Evolutionary conservation across 129 eudicot genomes (phyloP).

Genomic region (Centella asiatica): DNA sequence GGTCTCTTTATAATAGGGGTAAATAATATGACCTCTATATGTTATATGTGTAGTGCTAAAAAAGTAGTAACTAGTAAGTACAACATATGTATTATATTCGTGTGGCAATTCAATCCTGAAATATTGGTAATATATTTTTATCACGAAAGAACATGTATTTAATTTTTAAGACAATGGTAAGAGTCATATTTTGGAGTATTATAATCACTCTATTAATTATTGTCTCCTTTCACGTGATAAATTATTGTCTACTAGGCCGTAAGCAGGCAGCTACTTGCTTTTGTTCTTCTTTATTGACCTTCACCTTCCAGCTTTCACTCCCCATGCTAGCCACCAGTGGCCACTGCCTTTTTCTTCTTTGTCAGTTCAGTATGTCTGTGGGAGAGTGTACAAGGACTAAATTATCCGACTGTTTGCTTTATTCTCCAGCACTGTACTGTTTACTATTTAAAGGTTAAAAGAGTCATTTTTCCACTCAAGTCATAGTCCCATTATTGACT

Average conservation of each 20-base stretch:
- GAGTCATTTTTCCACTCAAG: constrained; percentile 9
- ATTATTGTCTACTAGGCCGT: constrained; percentile 9
- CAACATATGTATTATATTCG: no score
- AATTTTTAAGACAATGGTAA: background rate
- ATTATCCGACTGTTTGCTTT: constrained; percentile 6
- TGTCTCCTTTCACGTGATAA: constrained; percentile 29
- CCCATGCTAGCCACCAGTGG: constrained; percentile 7
- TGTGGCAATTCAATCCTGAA: no score
- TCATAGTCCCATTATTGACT: constrained; percentile 2
- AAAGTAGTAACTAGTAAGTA: no score
- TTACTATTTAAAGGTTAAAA: constrained; percentile 14
- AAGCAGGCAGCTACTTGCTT: constrained; percentile 25
- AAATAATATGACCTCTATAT: no score
- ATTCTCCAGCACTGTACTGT: background rate
- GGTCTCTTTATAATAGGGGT: no score
- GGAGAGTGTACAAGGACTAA: constrained; percentile 8
- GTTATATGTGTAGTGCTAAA: no score
- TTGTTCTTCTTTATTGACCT: constrained; percentile 13
- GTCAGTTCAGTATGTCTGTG: background rate
- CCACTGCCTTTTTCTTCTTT: constrained; percentile 11
- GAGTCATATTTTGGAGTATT: no score
- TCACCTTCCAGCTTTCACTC: constrained; percentile 34
- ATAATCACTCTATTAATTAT: constrained; percentile 6
- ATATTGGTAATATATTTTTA: no score
- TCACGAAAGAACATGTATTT: no score